Conservation (phyloP, 2,329 filamentous ascomycete species). For the Cladosporium cucumerinum region DNA sequence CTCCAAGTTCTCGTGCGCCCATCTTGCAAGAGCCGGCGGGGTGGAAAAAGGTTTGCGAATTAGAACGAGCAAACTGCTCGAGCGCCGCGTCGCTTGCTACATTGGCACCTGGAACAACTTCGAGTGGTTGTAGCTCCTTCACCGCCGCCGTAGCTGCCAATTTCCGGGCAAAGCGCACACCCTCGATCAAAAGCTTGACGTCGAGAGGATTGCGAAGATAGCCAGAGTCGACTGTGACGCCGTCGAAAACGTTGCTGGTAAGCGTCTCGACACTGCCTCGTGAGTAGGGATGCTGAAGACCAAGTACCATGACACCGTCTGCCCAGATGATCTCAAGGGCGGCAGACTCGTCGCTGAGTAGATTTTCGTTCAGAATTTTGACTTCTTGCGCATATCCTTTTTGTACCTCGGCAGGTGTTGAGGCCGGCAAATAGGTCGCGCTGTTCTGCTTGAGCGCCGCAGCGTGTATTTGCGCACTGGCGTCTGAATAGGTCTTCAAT, state of each 20-base stretch:
- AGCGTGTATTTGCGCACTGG: neutral
- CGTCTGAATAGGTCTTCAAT: neutral
- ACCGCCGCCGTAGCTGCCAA: neutral
- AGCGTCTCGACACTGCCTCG: conserved; percentile 27
- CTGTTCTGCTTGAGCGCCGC: neutral
- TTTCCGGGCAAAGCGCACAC: neutral
- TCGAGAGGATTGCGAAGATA: conserved; percentile 45
- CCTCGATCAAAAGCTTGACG: conserved; percentile 34
- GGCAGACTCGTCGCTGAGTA: neutral
- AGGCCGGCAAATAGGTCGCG: neutral
- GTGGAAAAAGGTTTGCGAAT: neutral
- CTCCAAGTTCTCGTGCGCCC: conserved; percentile 15
- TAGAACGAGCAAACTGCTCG: neutral
- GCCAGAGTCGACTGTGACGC: conserved; percentile 23
- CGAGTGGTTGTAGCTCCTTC: neutral
- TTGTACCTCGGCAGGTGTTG: neutral
- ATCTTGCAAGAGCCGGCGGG: conserved; percentile 17
- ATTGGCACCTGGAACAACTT: neutral
- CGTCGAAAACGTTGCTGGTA: conserved; percentile 18
- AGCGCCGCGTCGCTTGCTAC: neutral
- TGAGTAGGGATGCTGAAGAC: conserved; percentile 33
- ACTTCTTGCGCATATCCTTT: neutral
- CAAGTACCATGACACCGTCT: neutral
- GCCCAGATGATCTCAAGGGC: conserved; percentile 1
- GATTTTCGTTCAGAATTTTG: conserved; percentile 1